phyloP scores from a whole-genome alignment of 2,329 filamentous ascomycete species.

The Zasmidium angulare region DNA sequence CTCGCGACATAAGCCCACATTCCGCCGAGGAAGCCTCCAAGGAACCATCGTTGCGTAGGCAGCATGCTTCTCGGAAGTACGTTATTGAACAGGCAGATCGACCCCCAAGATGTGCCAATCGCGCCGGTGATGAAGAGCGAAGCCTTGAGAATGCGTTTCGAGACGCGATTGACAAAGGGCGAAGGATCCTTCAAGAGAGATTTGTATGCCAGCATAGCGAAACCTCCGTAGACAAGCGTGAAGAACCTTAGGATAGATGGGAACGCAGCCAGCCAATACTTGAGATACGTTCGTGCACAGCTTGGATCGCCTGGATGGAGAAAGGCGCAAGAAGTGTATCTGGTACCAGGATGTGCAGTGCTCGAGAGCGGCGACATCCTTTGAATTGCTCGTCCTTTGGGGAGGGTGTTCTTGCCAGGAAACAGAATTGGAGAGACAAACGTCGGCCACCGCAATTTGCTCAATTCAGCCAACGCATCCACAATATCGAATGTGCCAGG shows the following conservation, averaged over 20 bases:
- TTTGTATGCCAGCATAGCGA: constrained; percentile 69
- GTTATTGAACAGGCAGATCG: constrained; percentile 83
- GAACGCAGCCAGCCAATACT: constrained; percentile 83
- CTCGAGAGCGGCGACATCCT: constrained; percentile 75
- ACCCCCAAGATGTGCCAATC: constrained; percentile 85
- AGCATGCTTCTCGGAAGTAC: constrained; percentile 72
- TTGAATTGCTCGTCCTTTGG: constrained; percentile 56
- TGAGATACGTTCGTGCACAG: constrained; percentile 81
- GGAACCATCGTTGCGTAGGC: constrained; percentile 82
- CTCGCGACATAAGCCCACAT: constrained; percentile 80
- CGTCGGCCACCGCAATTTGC: constrained; percentile 79
- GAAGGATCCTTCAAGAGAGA: constrained; percentile 69
- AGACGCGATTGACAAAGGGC: constrained; percentile 63
- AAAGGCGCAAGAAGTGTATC: constrained; percentile 80
- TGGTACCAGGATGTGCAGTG: constrained; percentile 82
- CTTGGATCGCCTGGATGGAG: constrained; percentile 86
- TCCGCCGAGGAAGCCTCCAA: constrained; percentile 82
- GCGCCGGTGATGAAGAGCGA: constrained; percentile 76
- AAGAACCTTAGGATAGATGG: constrained; percentile 76
- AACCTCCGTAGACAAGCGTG: constrained; percentile 68
- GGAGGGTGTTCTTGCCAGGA: constrained; percentile 60
- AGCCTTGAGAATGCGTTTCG: constrained; percentile 69
- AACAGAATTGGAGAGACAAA: constrained; percentile 87
- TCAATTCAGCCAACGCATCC: constrained; percentile 78
- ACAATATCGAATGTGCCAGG: constrained; percentile 73